These are phyloP conservation scores for Ramalina intermedia DNA, from an alignment of 495 filamentous ascomycete species.

Conservation along the genomic window DNA sequence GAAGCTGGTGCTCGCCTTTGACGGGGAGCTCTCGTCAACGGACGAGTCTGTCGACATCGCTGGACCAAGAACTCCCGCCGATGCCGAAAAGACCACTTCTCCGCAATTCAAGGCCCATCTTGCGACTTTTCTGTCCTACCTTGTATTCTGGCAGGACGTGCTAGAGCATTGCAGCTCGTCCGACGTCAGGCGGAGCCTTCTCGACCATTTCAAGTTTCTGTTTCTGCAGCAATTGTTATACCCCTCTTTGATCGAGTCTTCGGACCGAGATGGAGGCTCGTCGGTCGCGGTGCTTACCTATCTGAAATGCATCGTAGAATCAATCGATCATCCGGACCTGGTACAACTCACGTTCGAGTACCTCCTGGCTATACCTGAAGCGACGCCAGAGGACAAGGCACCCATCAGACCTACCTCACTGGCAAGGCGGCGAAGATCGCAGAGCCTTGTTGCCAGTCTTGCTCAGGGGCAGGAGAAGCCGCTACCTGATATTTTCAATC, in stretches of 20 bases:
- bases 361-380: constrained; percentile 61
- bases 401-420: constrained; percentile 45
- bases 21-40: constrained; percentile 59
- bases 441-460: constrained; percentile 70
- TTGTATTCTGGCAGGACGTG: constrained; percentile 96
- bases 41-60: constrained; percentile 75
- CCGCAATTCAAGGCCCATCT: constrained; percentile 62
- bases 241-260: constrained; percentile 88
- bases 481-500: constrained; percentile 78
- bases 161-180: constrained; percentile 84
- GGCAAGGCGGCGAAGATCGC: constrained; percentile 63
- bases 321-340: constrained; percentile 80
- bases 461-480: constrained; percentile 53
- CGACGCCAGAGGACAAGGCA: constrained; percentile 13
- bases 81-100: constrained; percentile 56
- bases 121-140: constrained; percentile 85
- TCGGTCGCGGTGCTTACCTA: constrained; percentile 94
- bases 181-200: constrained; percentile 78
- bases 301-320: constrained; percentile 76
- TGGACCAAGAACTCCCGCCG: constrained; percentile 42
- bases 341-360: constrained; percentile 90
- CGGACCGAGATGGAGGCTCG: constrained; percentile 89
- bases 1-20: constrained; percentile 26
- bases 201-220: constrained; percentile 95
- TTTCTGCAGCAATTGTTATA: constrained; percentile 94